Percentiles rank a stretch among this genome's conserved stretches.
phyloP scores from a whole-genome alignment of 2,329 filamentous ascomycete genomes.

The Exophiala aquamarina region DNA sequence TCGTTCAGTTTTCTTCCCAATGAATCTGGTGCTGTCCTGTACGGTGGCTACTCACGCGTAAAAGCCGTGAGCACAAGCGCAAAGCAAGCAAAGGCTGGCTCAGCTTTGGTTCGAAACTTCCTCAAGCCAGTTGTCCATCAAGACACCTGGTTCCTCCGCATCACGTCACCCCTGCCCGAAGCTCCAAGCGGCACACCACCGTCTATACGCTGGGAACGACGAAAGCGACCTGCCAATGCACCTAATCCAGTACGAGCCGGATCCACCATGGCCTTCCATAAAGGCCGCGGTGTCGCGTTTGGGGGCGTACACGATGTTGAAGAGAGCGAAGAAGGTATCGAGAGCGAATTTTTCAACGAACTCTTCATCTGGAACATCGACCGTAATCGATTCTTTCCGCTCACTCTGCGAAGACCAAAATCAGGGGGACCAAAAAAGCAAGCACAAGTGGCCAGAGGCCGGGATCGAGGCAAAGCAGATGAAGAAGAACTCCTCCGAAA shows the following conservation, averaged over 20 bases:
- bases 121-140: conserved; percentile 88
- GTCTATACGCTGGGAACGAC: conserved; percentile 81
- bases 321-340: conserved; percentile 88
- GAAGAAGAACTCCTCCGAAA: conserved; percentile 89
- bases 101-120: conserved; percentile 61
- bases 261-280: conserved; percentile 91
- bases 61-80: conserved; percentile 62
- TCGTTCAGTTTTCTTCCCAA: conserved; percentile 91
- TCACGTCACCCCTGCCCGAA: conserved; percentile 70
- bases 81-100: conserved; percentile 62
- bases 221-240: conserved; percentile 88
- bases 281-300: conserved; percentile 87
- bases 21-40: conserved; percentile 84
- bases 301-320: conserved; percentile 94
- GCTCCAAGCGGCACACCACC: conserved; percentile 66
- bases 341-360: conserved; percentile 94
- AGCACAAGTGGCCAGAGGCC: conserved; percentile 44
- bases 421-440: conserved; percentile 62
- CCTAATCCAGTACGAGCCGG: conserved; percentile 83
- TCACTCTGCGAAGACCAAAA: conserved; percentile 73
- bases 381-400: conserved; percentile 88
- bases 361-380: conserved; percentile 94
- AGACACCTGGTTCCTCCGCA: conserved; percentile 89
- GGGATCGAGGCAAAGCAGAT: conserved; percentile 75
- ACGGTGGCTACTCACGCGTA: conserved; percentile 89